A percentile compares a stretch with the other conserved stretches of the same genome.
Conservation (phyloP, 2,329 filamentous ascomycete genomes). For the Fusarium sp. region DNA sequence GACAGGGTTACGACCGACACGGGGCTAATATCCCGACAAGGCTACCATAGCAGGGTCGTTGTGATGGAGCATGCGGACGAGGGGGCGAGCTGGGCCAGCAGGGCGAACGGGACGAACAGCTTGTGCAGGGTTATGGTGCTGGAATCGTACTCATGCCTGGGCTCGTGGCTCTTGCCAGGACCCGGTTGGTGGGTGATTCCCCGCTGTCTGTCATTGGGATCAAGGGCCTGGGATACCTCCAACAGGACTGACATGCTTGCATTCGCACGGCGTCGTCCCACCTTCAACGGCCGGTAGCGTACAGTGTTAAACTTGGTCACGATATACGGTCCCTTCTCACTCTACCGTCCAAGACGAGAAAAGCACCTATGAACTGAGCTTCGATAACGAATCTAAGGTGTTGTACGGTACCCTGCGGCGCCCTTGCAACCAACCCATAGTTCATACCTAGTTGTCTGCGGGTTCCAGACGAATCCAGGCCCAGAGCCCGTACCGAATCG, state of each 20-base stretch:
- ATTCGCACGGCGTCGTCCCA: constrained; percentile 30
- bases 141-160: constrained; percentile 41
- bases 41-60: constrained; percentile 44
- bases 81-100: constrained; percentile 44
- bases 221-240: constrained; percentile 34
- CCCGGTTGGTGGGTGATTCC: constrained; percentile 47
- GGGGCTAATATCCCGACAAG: constrained; percentile 46
- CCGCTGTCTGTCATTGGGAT: constrained; percentile 46
- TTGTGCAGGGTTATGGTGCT: constrained; percentile 42
- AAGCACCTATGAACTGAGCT: constrained; percentile 24
- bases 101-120: constrained; percentile 45
- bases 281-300: constrained; percentile 7
- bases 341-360: constrained; percentile 13
- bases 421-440: constrained; percentile 35
- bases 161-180: constrained; percentile 45
- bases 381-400: constrained; percentile 29
- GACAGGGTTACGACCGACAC: constrained; percentile 48
- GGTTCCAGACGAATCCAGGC: constrained; percentile 42
- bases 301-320: constrained; percentile 30
- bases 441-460: constrained; percentile 41
- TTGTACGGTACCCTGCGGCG: constrained; percentile 34
- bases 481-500: constrained; percentile 42
- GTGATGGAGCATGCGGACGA: constrained; percentile 39
- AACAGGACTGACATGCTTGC: constrained; percentile 28
- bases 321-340: constrained; percentile 37